Percentiles rank a stretch among this genome's conserved stretches.
These are phyloP conservation scores for Jamesozyma lodderae DNA, from an alignment of 805 yeast genomes.

Conservation along the genomic window DNA sequence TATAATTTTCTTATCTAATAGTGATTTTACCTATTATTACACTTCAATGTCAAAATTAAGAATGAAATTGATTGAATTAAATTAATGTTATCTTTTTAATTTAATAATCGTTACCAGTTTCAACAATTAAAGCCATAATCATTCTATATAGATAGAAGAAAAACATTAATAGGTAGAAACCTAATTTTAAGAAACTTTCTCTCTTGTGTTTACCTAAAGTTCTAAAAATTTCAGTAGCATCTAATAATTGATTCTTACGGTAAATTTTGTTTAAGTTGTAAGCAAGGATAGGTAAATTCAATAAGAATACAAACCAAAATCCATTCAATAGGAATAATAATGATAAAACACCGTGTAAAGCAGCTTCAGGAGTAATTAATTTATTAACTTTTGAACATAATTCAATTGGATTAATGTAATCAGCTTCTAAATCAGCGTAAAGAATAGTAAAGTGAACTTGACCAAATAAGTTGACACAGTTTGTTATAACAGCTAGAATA, in stretches of 20 bases:
- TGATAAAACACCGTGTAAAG: conserved; percentile 64
- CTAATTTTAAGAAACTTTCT: conserved; percentile 83
- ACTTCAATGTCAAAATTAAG: too few relatives aligned
- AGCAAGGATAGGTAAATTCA: conserved; percentile 76
- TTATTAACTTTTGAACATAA: conserved; percentile 87
- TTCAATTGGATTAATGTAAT: conserved; percentile 95
- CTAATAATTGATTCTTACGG: conserved; percentile 75
- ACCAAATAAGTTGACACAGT: conserved; percentile 78
- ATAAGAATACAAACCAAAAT: conserved; percentile 80
- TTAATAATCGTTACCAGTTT: conserved; percentile 22
- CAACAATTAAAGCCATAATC: conserved; percentile 83
- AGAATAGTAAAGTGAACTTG: conserved; percentile 94
- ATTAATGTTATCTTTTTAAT: too few relatives aligned
- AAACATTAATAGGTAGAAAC: conserved; percentile 84
- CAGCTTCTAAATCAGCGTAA: conserved; percentile 92
- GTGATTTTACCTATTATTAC: too few relatives aligned
- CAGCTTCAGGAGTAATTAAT: conserved; percentile 85
- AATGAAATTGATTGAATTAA: background rate
- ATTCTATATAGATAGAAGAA: conserved; percentile 92
- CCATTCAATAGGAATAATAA: conserved; percentile 72
- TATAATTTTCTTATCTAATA: too few relatives aligned
- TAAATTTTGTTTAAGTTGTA: conserved; percentile 74
- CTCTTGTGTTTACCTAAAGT: conserved; percentile 87
- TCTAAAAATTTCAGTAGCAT: conserved; percentile 96
- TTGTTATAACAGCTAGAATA: conserved; percentile 69